These are phyloP conservation scores for Abrus precatorius DNA, from an alignment of 306 rosid genomes.

Conservation along the genomic window DNA sequence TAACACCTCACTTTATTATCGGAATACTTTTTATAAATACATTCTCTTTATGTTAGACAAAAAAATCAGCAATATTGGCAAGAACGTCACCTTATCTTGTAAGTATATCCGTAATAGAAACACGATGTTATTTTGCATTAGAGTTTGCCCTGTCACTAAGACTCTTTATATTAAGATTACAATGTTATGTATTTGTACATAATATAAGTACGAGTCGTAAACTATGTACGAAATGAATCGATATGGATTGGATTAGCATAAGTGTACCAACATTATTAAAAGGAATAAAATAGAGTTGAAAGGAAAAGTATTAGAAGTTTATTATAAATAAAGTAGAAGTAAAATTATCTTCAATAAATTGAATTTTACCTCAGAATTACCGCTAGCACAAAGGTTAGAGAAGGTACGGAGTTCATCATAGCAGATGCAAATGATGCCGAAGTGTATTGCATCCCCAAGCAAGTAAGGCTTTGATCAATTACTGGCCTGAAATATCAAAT, in stretches of 20 bases:
- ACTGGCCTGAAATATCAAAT: conserved; percentile 60
- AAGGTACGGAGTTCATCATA: conserved; percentile 78
- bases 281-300: neutral
- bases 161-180: neutral
- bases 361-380: conserved; percentile 57
- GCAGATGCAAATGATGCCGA: conserved; percentile 78
- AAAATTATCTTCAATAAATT: neutral
- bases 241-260: no score
- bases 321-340: no score
- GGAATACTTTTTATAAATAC: no score
- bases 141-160: neutral
- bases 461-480: conserved; percentile 71
- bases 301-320: neutral
- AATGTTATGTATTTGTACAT: neutral
- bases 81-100: no score
- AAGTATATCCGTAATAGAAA: no score
- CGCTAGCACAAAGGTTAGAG: conserved; percentile 73
- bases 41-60: no score
- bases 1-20: no score
- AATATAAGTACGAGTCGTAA: neutral
- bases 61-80: no score
- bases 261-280: neutral
- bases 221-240: neutral
- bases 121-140: neutral
- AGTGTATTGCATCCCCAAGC: conserved; percentile 77